Percentiles rank a stretch among this genome's conserved stretches.
These are phyloP conservation scores for Pelargonium fulgidum DNA, from an alignment of 441 rosid genomes.

Conservation along the genomic window DNA sequence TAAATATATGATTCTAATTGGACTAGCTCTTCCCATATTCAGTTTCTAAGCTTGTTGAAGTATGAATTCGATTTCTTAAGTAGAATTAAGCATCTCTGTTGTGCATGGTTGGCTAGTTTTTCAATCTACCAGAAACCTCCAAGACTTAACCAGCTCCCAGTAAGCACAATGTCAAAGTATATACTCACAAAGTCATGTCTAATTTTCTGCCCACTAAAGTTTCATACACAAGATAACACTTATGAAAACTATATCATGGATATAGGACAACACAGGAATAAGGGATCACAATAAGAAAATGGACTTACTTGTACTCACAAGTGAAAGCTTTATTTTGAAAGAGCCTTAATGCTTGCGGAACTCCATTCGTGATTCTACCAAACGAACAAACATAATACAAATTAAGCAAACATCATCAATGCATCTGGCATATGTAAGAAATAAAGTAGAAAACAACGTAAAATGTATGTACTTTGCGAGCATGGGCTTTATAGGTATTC, in stretches of 20 bases:
- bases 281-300: constrained; percentile 15
- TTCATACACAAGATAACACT: neutral
- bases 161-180: too few species aligned
- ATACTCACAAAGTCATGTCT: neutral
- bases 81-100: neutral
- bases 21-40: neutral
- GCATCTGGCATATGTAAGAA: constrained; percentile 12
- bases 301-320: constrained; percentile 77
- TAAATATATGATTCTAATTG: neutral
- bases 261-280: neutral
- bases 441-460: constrained; percentile 10
- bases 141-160: too few species aligned
- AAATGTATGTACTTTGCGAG: constrained; percentile 63
- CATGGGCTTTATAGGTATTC: constrained; percentile 86
- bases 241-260: neutral
- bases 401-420: constrained; percentile 18
- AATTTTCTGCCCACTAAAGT: neutral
- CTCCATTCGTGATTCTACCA: constrained; percentile 68
- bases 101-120: too few species aligned
- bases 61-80: neutral
- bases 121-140: too few species aligned
- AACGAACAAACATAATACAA: constrained; percentile 12
- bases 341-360: constrained; percentile 48
- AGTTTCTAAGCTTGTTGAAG: neutral
- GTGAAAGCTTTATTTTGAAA: constrained; percentile 66